Conservation (phyloP, 2,329 filamentous ascomycete species). For the Hypoxylon rubiginosum region DNA sequence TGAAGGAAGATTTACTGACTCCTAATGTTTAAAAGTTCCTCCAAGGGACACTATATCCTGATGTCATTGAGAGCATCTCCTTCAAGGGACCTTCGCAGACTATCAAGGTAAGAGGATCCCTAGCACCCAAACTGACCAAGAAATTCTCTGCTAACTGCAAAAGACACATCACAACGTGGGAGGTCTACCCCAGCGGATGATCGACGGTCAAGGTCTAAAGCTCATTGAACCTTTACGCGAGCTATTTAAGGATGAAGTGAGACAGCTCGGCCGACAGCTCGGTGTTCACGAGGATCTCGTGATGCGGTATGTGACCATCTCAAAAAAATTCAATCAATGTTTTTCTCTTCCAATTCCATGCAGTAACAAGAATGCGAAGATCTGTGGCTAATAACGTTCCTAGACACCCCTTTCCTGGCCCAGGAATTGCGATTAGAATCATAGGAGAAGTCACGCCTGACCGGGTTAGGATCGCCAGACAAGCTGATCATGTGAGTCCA, state of each 20-base stretch:
- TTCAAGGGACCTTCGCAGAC: constrained; percentile 65
- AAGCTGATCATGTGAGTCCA: constrained; percentile 74
- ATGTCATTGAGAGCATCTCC: constrained; percentile 61
- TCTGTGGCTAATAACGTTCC: neutral
- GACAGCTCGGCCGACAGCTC: constrained; percentile 75
- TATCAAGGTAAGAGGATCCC: constrained; percentile 57
- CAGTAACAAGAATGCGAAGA: too few relatives aligned
- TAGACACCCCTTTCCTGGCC: constrained; percentile 74
- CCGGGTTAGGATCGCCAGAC: constrained; percentile 81
- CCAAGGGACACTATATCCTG: constrained; percentile 85
- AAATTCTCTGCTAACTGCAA: constrained; percentile 33
- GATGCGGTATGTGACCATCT: constrained; percentile 70
- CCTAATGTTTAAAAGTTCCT: constrained; percentile 67
- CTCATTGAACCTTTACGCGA: constrained; percentile 73
- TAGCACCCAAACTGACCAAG: constrained; percentile 22
- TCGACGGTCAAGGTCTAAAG: constrained; percentile 62
- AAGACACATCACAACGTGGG: constrained; percentile 61
- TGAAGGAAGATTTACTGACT: neutral
- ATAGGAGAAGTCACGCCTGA: constrained; percentile 87
- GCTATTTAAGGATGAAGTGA: constrained; percentile 82
- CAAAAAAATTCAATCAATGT: too few relatives aligned
- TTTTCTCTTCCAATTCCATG: too few relatives aligned
- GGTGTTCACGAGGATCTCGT: constrained; percentile 81
- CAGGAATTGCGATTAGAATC: constrained; percentile 79
- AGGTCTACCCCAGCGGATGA: constrained; percentile 55